Conservation (phyloP, 2,329 filamentous ascomycete species). For the Madurella mycetomatis region DNA sequence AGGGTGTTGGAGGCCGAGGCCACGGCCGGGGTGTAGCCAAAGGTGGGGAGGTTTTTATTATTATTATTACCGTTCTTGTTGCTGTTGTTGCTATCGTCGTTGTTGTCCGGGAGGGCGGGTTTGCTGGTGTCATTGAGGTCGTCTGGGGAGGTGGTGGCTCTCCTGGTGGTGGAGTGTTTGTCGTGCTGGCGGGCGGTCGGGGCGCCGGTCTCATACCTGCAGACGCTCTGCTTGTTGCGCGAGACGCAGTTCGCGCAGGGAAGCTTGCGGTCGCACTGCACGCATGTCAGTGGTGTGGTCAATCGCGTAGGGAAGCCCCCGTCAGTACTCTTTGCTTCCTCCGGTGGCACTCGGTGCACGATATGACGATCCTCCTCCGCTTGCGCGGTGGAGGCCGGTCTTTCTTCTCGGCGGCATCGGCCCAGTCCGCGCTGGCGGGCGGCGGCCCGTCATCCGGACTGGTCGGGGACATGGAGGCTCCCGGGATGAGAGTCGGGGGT, state of each 20-base stretch:
- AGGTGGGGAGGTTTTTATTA: conserved; percentile 1
- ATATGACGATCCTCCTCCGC: conserved; percentile 56
- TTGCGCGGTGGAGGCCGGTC: conserved; percentile 46
- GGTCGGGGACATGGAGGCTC: conserved; percentile 7
- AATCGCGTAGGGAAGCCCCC: too few relatives aligned
- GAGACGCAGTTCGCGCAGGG: conserved; percentile 58
- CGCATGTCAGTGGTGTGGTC: too few relatives aligned
- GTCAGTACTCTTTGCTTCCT: conserved; percentile 54
- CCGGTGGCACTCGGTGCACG: conserved; percentile 60
- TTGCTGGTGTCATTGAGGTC: neutral
- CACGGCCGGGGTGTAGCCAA: conserved; percentile 11
- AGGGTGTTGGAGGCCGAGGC: conserved; percentile 11
- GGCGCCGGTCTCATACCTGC: conserved; percentile 52
- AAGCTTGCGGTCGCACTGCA: conserved; percentile 54
- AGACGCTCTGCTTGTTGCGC: conserved; percentile 52
- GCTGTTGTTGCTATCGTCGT: neutral
- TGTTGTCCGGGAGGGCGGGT: neutral
- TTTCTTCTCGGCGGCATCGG: neutral
- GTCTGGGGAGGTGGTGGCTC: neutral
- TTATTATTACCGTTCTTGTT: neutral
- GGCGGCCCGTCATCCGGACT: conserved; percentile 8
- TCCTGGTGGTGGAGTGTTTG: conserved; percentile 22
- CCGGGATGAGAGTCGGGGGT: neutral
- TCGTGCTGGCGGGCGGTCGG: conserved; percentile 40
- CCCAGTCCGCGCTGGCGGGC: neutral